phyloP scores from a whole-genome alignment of 768 basidiomycete species.

The Boletus insuetus region DNA sequence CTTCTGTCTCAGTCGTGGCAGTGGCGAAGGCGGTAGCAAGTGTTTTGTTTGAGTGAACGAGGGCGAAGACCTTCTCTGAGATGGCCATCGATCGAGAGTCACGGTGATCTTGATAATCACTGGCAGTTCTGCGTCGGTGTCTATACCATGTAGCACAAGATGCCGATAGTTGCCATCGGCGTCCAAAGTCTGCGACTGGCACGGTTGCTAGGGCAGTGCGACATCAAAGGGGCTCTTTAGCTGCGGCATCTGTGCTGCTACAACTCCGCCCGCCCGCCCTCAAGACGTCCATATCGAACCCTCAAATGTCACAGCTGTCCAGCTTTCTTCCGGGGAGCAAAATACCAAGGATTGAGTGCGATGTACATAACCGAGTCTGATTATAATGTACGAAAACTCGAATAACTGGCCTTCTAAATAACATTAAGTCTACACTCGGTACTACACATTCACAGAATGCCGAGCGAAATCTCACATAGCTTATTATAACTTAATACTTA shows the following conservation, averaged over 20 bases:
- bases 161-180: neutral
- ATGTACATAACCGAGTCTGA: no score
- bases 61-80: conserved; percentile 32
- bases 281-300: no score
- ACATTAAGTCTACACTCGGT: conserved; percentile 6
- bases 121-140: neutral
- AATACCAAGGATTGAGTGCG: no score
- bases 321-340: no score
- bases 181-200: no score
- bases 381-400: no score
- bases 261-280: no score
- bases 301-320: no score
- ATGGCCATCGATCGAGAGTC: conserved; percentile 18
- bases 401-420: neutral
- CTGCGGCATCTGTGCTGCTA: no score
- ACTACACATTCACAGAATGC: conserved; percentile 1
- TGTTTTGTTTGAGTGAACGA: conserved; percentile 34
- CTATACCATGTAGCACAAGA: no score
- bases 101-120: neutral
- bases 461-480: neutral
- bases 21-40: conserved; percentile 42
- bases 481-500: conserved; percentile 21
- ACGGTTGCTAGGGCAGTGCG: no score
- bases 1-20: conserved; percentile 27
- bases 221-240: no score